Evolutionary conservation across 2,329 filamentous ascomycete genomes (phyloP).

Genomic region (Trichoderma simmonsii): DNA sequence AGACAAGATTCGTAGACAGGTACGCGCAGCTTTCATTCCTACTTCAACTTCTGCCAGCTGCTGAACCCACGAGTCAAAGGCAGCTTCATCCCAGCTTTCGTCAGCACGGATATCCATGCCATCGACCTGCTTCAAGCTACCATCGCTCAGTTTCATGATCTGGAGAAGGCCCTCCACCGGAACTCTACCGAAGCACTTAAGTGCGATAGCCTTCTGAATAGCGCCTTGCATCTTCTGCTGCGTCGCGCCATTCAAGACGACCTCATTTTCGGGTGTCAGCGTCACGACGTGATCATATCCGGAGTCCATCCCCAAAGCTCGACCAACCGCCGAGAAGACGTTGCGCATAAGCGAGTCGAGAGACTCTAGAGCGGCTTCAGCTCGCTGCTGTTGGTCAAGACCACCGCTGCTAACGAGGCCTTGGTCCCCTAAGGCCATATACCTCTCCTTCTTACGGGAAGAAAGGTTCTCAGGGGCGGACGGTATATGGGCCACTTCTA

Average conservation of each 20-base stretch:
- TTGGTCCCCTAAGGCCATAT: constrained; percentile 50
- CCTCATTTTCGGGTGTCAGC: constrained; percentile 56
- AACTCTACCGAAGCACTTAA: constrained; percentile 66
- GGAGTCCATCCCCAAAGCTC: constrained; percentile 55
- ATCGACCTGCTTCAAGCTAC: constrained; percentile 64
- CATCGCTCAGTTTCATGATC: constrained; percentile 77
- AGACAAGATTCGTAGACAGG: constrained; percentile 79
- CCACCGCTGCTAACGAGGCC: constrained; percentile 55
- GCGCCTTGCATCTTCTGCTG: constrained; percentile 71
- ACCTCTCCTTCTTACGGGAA: constrained; percentile 51
- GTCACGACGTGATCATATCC: constrained; percentile 53
- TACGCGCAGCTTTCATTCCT: constrained; percentile 73
- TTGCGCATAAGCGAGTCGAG: constrained; percentile 67
- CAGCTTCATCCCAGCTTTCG: constrained; percentile 64
- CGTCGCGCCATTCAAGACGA: constrained; percentile 61
- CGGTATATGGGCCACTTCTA: constrained; percentile 45
- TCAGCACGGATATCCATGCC: constrained; percentile 66
- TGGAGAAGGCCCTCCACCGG: constrained; percentile 72
- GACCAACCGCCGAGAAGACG: constrained; percentile 75
- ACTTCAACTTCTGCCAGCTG: constrained; percentile 67
- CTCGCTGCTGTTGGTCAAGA: constrained; percentile 77
- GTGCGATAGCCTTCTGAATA: constrained; percentile 68
- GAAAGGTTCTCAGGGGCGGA: constrained; percentile 49
- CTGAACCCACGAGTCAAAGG: constrained; percentile 66
- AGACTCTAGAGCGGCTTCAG: constrained; percentile 68